phyloP scores from a whole-genome alignment of 805 yeast genomes.

The Lipomyces mesembrius region DNA sequence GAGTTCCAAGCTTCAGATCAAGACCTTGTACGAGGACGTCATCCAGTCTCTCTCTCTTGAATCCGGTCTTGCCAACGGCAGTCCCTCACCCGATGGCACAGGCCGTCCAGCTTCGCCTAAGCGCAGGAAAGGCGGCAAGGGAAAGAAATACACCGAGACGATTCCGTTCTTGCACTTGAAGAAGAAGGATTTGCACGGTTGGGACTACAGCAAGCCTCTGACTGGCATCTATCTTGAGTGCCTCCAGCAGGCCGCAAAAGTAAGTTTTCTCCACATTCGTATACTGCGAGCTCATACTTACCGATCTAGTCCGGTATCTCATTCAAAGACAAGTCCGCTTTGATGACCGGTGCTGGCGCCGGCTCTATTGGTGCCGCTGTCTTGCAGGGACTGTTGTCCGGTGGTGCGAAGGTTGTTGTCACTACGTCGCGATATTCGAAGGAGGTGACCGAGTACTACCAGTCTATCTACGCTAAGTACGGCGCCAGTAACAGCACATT shows the following conservation, averaged over 20 bases:
- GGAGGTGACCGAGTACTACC: slow-evolving; percentile 94
- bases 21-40: slow-evolving; percentile 42
- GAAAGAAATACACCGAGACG: slow-evolving; percentile 57
- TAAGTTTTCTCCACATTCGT: slow-evolving; percentile 7
- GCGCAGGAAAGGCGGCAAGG: slow-evolving; percentile 39
- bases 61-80: slow-evolving; percentile 17
- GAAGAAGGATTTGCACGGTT: slow-evolving; percentile 73
- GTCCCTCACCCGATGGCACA: slow-evolving; percentile 33
- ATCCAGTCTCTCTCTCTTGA: slow-evolving; percentile 42
- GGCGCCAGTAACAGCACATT: slow-evolving; percentile 93
- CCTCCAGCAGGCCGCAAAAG: slow-evolving; percentile 89
- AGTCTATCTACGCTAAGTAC: slow-evolving; percentile 84
- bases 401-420: slow-evolving; percentile 97
- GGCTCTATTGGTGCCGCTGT: slow-evolving; percentile 99
- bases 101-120: slow-evolving; percentile 35
- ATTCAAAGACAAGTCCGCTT: slow-evolving; percentile 83
- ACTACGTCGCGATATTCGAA: slow-evolving; percentile 96
- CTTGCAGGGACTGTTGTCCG: slow-evolving; percentile 89
- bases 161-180: slow-evolving; percentile 94
- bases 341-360: slow-evolving; percentile 97
- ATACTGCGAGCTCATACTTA: not conserved
- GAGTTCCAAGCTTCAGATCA: slow-evolving; percentile 37
- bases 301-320: slow-evolving; percentile 67
- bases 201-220: slow-evolving; percentile 82
- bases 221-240: slow-evolving; percentile 84